Conservation (phyloP, 306 rosid species). For the Sindora glabra region DNA sequence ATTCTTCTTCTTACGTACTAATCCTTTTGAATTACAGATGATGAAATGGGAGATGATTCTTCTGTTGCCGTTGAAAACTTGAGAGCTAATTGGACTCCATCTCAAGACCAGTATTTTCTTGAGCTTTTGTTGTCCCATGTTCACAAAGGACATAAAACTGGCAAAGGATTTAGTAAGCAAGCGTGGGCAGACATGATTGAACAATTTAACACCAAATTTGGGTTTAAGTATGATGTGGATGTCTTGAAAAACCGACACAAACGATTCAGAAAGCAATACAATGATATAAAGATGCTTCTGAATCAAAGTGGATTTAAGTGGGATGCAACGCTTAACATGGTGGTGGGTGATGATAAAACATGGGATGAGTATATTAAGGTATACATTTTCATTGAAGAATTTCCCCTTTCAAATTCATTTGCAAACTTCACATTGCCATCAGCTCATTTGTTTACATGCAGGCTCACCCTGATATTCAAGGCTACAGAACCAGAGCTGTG, state of each 20-base stretch:
- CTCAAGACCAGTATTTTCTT: conserved; percentile 45
- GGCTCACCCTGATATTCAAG: conserved; percentile 39
- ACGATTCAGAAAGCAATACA: conserved; percentile 52
- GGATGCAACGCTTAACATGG: conserved; percentile 31
- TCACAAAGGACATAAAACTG: conserved; percentile 39
- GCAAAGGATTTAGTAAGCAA: conserved; percentile 27
- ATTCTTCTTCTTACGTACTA: neutral
- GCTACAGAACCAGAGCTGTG: conserved; percentile 24
- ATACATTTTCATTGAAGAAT: neutral
- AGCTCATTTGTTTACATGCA: conserved; percentile 23
- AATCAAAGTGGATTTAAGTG: conserved; percentile 38
- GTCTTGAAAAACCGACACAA: conserved; percentile 46
- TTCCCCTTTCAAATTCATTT: neutral
- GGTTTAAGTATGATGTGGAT: conserved; percentile 39
- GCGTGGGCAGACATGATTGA: conserved; percentile 50
- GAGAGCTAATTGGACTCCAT: conserved; percentile 53
- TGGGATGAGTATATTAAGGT: conserved; percentile 40
- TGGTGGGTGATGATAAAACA: conserved; percentile 18
- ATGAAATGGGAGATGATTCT: conserved; percentile 31
- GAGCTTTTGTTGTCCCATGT: conserved; percentile 42
- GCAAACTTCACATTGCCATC: conserved; percentile 9
- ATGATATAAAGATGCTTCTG: conserved; percentile 36
- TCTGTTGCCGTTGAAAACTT: conserved; percentile 16
- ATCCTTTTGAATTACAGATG: conserved; percentile 24
- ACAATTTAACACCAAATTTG: conserved; percentile 38